Conservation (phyloP, 2,329 filamentous ascomycete genomes). For the Onygenales sp. region DNA sequence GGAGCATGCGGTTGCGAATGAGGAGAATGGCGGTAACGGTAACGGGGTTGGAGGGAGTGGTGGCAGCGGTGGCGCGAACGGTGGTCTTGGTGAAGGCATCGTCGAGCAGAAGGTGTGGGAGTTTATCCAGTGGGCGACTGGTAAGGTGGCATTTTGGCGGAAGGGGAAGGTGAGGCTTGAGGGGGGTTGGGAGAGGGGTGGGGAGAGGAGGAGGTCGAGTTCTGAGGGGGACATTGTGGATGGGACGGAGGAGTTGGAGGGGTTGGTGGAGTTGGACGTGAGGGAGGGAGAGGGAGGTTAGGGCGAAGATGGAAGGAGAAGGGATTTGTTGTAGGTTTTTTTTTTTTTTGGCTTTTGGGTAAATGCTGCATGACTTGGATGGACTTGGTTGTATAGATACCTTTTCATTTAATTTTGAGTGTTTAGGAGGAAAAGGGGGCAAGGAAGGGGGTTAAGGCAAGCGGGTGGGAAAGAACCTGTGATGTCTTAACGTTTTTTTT, state of each 20-base stretch:
- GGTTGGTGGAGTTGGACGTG: conserved; percentile 37
- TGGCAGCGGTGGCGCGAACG: conserved; percentile 11
- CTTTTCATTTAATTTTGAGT: not conserved
- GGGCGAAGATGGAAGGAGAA: conserved; percentile 10
- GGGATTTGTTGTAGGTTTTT: conserved; percentile 1
- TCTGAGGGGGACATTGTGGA: conserved; percentile 38
- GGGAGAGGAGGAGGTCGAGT: conserved; percentile 14
- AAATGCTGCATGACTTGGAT: too few species aligned
- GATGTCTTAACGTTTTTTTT: too few species aligned
- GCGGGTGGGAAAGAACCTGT: too few species aligned
- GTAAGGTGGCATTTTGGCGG: conserved; percentile 13
- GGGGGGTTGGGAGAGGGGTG: conserved; percentile 26
- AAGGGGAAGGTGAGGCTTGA: not conserved
- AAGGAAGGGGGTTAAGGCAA: too few species aligned
- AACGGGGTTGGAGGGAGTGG: conserved; percentile 13
- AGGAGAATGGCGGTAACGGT: conserved; percentile 17
- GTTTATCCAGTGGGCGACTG: conserved; percentile 24
- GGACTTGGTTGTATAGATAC: not conserved
- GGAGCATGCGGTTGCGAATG: conserved; percentile 48
- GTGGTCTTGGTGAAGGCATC: conserved; percentile 10
- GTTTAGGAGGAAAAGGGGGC: too few species aligned
- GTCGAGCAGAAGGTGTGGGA: conserved; percentile 29
- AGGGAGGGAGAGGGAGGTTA: conserved; percentile 37
- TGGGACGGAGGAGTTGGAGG: conserved; percentile 43
- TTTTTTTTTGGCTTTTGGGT: not conserved